These are phyloP conservation scores for Bombardia bombarda DNA, from an alignment of 495 filamentous ascomycete genomes.

Conservation along the genomic window DNA sequence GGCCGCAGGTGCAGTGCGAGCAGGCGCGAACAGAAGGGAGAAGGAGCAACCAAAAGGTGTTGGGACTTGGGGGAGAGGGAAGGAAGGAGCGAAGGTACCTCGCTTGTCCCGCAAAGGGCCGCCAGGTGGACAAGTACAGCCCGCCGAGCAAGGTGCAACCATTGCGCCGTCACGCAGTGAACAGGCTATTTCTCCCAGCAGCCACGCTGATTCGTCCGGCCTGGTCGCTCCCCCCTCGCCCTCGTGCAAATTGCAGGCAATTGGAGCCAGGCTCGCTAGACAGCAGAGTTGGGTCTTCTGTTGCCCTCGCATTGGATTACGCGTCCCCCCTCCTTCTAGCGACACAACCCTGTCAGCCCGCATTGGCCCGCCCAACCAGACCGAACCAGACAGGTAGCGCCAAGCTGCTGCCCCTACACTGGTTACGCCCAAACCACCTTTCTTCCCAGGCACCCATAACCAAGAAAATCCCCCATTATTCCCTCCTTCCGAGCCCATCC, in stretches of 20 bases:
- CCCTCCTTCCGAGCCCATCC: slow-evolving; percentile 9
- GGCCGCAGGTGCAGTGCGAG: slow-evolving; percentile 16
- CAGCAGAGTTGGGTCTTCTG: slow-evolving; percentile 11
- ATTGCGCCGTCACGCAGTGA: slow-evolving; percentile 6
- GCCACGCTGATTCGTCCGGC: slow-evolving; percentile 7
- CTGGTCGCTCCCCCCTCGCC: slow-evolving; percentile 3
- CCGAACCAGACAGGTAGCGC: slow-evolving; percentile 15
- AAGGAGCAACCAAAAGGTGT: too few species aligned
- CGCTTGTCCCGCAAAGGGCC: too few species aligned
- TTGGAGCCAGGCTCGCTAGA: neutral
- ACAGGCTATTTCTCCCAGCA: slow-evolving; percentile 11
- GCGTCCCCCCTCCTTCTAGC: slow-evolving; percentile 27
- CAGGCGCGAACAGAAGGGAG: too few species aligned
- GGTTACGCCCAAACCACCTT: slow-evolving; percentile 6
- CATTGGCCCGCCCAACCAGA: slow-evolving; percentile 21
- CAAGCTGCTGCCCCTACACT: slow-evolving; percentile 22
- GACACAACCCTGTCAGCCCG: slow-evolving; percentile 16
- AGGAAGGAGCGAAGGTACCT: neutral
- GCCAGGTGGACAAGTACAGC: neutral
- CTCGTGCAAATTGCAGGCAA: slow-evolving; percentile 5
- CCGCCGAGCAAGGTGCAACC: slow-evolving; percentile 2
- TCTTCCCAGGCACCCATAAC: slow-evolving; percentile 23
- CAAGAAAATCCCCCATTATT: slow-evolving; percentile 23
- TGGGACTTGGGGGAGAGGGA: neutral
- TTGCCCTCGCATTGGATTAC: slow-evolving; percentile 29